Evolutionary conservation across 371 early-diverging fungal genomes (phyloP).

Genomic region (Basidiobolus meristosporus): DNA sequence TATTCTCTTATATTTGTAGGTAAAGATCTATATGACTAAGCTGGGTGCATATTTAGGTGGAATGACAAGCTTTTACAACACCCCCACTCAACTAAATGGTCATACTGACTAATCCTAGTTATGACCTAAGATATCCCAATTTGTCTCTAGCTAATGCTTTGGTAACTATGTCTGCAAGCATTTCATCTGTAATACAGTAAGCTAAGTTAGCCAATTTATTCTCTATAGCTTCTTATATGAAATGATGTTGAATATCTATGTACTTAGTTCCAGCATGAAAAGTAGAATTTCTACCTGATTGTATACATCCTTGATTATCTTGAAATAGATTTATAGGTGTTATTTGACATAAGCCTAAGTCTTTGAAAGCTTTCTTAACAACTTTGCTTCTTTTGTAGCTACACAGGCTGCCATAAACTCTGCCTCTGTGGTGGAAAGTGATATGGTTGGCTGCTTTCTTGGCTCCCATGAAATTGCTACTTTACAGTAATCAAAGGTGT

Average conservation of each 20-base stretch:
- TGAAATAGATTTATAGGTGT: not conserved
- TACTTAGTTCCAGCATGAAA: not conserved
- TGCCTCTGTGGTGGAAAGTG: conserved; percentile 7
- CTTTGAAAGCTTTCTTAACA: not conserved
- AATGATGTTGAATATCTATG: conserved; percentile 2
- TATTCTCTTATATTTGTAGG: too few species aligned
- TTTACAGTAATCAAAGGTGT: conserved; percentile 1
- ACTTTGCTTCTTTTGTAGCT: conserved; percentile 4
- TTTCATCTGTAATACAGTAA: conserved; percentile 3
- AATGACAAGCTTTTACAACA: too few species aligned
- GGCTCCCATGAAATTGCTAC: conserved; percentile 4
- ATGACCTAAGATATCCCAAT: not conserved
- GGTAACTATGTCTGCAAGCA: conserved; percentile 4
- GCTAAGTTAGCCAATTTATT: not conserved
- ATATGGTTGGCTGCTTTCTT: conserved; percentile 3
- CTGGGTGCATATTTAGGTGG: too few species aligned
- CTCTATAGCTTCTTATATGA: not conserved
- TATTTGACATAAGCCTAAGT: not conserved
- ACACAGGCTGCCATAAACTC: conserved; percentile 3
- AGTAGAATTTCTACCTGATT: not conserved
- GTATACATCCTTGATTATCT: not conserved
- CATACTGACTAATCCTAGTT: too few species aligned
- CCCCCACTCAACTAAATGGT: too few species aligned
- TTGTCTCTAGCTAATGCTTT: not conserved
- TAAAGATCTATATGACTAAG: too few species aligned